Evolutionary conservation across 2,329 filamentous ascomycete genomes (phyloP), one percentile per base, ranked within the genome.

Genomic region (Talaromyces marneffei): DNA sequence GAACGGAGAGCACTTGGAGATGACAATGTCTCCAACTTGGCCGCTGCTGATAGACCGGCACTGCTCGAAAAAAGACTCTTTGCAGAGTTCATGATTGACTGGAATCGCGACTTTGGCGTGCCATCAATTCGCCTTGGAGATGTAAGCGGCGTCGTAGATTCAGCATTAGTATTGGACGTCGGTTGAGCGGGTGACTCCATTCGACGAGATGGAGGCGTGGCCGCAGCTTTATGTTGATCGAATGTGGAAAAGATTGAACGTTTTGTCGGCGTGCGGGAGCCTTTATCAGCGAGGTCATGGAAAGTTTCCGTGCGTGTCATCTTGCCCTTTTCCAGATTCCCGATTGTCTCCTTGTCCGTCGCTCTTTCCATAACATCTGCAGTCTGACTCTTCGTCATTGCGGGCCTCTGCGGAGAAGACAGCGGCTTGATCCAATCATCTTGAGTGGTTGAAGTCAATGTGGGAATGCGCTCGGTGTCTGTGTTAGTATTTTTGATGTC

Each of bases 61-160:
- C 83, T 93, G 66, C 89, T 95, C 18, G 88, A 91, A 65, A 97
- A 87, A 54, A 97, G 84, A 14, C 88, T 90, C 73, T 90, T 93
- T 3, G 92, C 94, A 60, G 88, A 90, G 75, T 92, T 92, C 68
- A 97, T 80, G 63, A 96, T 92, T 9, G 92, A 96, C 52, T 93
- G 95, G 53, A 97, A 81, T 72, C 92, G 95, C 70, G 90, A 91
- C 78, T 96, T 97, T 29, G 94, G 92, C 4, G 91, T 91, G 62
- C 89, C 93, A 66, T 95, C 92, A 78, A 73, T 83, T 77, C 73
- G 82, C 67, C 67, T 72, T 29, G 85, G 85, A 25, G 85, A 86
- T 31, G 80, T 82, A 53, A 76, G 74, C 29, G 85, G 84, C 56
- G 83, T 86, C 16, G 83, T 87, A 12, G 85, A 80, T 8, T 75